Evolutionary conservation across 352 stramenopile genomes (phyloP), one percentile per base, ranked within the genome.

Genomic region (Phytopythium montanum): DNA sequence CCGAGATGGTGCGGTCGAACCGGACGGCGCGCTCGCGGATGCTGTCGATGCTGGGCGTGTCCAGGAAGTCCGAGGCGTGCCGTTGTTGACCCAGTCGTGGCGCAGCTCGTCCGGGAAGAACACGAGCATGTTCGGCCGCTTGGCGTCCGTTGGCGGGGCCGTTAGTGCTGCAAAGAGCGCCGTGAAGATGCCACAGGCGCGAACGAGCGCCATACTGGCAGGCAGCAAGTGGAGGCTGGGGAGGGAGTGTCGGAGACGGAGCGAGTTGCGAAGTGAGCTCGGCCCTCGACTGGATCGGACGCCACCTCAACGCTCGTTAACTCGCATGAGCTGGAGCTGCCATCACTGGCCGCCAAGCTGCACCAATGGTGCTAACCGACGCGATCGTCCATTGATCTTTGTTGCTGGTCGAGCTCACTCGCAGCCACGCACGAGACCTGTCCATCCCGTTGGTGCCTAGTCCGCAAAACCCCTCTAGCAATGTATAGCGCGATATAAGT

Each of bases 71-170:
- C n/a, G 63, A 54, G 26, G 54, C 53, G 64, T 71, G 41, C 67
- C 64, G 53, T 71, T 74, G 54, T 74, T 74, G 42, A 72, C 60
- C 67, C 67, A 71, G 67, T 74, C 67, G 57, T 68, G 65, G 29
- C 64, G 64, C 41, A 75, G 54, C 14, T 74, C 59, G 19, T 74
- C 63, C 1, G 63, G 67, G 63, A 74, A 74, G 42, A 74, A 67
- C n/a, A 71, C 67, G 26, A 74, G 50, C 21, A 74, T 74, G 60
- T 74, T 74, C 19, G 64, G 67, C 18, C 67, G 41, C 52, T 48
- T 48, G 36, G 52, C 34, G 23, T 23, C 21, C n/a, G 59, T 33
- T 12, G 14, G 7, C 41, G 44, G 21, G 19, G 55, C 25, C 19
- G 42, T 8, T 1, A 50, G 28, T 23, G 44, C 18, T 19, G 55